These are phyloP conservation scores for Curvularia lunata DNA, from an alignment of 2,329 filamentous ascomycete species.

Conservation along the genomic window DNA sequence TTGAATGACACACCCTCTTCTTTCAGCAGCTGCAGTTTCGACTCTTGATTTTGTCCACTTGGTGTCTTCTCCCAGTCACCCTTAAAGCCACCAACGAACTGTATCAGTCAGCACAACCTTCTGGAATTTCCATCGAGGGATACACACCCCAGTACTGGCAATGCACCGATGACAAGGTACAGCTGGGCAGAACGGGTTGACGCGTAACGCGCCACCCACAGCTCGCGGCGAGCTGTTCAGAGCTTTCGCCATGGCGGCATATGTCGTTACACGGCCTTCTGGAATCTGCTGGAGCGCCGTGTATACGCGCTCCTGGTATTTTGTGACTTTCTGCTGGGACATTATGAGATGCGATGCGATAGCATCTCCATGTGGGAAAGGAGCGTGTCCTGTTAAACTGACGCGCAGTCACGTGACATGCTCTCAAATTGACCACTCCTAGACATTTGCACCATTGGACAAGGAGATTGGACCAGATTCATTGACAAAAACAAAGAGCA, in stretches of 20 bases:
- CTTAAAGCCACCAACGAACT: constrained; percentile 70
- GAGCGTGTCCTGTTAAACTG: constrained; percentile 8
- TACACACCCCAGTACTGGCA: constrained; percentile 68
- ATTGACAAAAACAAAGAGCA: not conserved
- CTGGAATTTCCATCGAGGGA: not conserved
- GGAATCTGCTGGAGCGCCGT: constrained; percentile 78
- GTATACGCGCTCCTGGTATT: constrained; percentile 63
- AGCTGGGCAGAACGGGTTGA: constrained; percentile 81
- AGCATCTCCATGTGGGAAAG: not conserved
- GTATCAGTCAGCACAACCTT: constrained; percentile 8
- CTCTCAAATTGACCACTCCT: constrained; percentile 39
- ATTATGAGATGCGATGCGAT: constrained; percentile 13
- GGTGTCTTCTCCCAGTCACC: constrained; percentile 68
- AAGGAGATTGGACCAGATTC: not conserved
- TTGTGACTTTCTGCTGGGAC: constrained; percentile 39
- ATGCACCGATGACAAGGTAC: constrained; percentile 85
- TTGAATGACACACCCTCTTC: constrained; percentile 71
- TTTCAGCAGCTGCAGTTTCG: constrained; percentile 67
- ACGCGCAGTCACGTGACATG: constrained; percentile 43
- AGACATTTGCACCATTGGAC: not conserved
- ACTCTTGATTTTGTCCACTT: constrained; percentile 66
- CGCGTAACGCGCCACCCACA: constrained; percentile 76
- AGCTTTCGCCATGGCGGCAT: constrained; percentile 72
- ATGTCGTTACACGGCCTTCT: constrained; percentile 75
- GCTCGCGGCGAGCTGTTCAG: constrained; percentile 75